Evolutionary conservation across 805 yeast genomes (phyloP).

Genomic region (Ogataea kodamae): DNA sequence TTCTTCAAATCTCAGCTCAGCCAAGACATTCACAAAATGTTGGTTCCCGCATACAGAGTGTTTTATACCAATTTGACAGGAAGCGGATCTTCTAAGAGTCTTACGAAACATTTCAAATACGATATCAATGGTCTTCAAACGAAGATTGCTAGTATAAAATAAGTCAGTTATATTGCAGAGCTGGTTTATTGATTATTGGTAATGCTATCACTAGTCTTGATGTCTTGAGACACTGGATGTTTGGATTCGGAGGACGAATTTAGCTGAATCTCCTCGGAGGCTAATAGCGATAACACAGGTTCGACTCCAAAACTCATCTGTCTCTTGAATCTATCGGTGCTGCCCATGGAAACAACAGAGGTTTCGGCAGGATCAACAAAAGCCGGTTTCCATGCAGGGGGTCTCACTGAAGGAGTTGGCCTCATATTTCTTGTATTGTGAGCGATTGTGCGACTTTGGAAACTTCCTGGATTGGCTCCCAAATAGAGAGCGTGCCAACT

Average conservation of each 20-base stretch:
- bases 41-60: conserved; percentile 75
- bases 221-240: no score
- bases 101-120: conserved; percentile 67
- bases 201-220: no score
- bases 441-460: not conserved
- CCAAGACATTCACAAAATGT: conserved; percentile 70
- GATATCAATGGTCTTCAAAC: conserved; percentile 40
- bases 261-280: conserved; percentile 4
- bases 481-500: conserved; percentile 27
- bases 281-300: conserved; percentile 21
- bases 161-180: no score
- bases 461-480: conserved; percentile 2
- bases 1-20: conserved; percentile 56
- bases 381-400: conserved; percentile 5
- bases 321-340: conserved; percentile 5
- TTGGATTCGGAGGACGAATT: conserved; percentile 3
- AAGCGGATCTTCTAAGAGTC: conserved; percentile 70
- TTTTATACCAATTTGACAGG: conserved; percentile 73
- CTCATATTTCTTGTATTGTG: conserved; percentile 4
- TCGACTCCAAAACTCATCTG: conserved; percentile 30
- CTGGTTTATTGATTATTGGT: no score
- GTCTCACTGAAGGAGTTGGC: conserved; percentile 1
- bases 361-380: not conserved
- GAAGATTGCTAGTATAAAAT: conserved; percentile 31
- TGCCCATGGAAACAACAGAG: not conserved